A percentile compares a stretch with the other conserved stretches of the same genome.
Evolutionary conservation across 495 filamentous ascomycete species (phyloP).

Genomic region (Hypomontagnella submonticulosa): DNA sequence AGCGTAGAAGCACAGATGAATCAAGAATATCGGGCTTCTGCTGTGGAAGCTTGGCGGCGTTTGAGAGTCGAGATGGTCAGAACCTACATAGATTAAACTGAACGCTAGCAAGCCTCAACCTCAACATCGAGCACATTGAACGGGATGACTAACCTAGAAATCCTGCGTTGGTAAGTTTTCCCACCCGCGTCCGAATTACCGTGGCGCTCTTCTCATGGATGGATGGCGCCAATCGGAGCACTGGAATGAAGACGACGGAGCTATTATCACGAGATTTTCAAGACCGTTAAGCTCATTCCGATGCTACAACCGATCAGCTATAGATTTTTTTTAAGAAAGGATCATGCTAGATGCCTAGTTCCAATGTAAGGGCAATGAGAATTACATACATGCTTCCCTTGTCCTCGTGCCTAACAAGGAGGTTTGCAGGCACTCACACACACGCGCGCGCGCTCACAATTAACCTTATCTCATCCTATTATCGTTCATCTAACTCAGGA

Average conservation of each 20-base stretch:
- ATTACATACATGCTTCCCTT: too few relatives aligned
- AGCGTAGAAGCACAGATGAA: too few relatives aligned
- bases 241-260: slow-evolving; percentile 3
- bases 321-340: background rate
- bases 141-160: background rate
- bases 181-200: background rate
- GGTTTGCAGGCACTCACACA: too few relatives aligned
- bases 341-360: background rate
- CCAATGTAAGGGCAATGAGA: background rate
- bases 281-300: slow-evolving; percentile 1
- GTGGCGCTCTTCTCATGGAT: slow-evolving; percentile 2
- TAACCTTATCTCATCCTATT: too few relatives aligned
- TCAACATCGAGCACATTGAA: too few relatives aligned
- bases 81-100: too few relatives aligned
- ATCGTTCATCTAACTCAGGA: too few relatives aligned
- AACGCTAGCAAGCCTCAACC: too few relatives aligned
- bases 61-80: background rate
- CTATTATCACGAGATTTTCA: slow-evolving; percentile 7
- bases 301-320: slow-evolving; percentile 7
- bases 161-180: background rate
- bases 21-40: too few relatives aligned
- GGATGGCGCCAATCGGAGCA: slow-evolving; percentile 5
- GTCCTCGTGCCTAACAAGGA: too few relatives aligned
- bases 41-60: background rate
- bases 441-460: too few relatives aligned